Conservation (phyloP, 2,329 filamentous ascomycete species). For the Stemphylium lycopersici region DNA sequence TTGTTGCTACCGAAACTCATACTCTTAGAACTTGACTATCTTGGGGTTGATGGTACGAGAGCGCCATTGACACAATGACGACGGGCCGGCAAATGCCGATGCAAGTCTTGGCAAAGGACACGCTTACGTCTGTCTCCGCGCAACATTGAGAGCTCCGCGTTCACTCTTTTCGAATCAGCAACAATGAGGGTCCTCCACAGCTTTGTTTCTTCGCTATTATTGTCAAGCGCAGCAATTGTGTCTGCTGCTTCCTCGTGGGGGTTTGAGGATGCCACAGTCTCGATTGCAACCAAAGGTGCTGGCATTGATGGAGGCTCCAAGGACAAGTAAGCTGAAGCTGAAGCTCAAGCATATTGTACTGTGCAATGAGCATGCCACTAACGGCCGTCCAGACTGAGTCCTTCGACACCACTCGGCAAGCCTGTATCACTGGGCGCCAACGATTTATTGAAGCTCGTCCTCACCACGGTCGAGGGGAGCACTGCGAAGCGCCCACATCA, state of each 20-base stretch:
- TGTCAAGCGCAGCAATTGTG: slow-evolving; percentile 50
- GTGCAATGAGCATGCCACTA: neutral
- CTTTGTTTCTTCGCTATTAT: slow-evolving; percentile 51
- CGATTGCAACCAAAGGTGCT: slow-evolving; percentile 66
- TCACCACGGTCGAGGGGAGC: slow-evolving; percentile 81
- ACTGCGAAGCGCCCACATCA: slow-evolving; percentile 88
- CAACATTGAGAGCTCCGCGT: slow-evolving; percentile 33
- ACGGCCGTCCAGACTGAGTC: slow-evolving; percentile 45
- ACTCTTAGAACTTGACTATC: neutral
- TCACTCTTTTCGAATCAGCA: slow-evolving; percentile 30
- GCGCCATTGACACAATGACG: neutral
- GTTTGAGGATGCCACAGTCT: slow-evolving; percentile 74
- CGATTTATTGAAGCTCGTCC: slow-evolving; percentile 79
- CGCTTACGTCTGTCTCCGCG: slow-evolving; percentile 24
- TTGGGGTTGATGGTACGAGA: neutral
- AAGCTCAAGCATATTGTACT: neutral
- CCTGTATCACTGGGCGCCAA: slow-evolving; percentile 68
- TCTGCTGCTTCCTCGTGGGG: slow-evolving; percentile 67
- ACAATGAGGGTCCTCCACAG: slow-evolving; percentile 53
- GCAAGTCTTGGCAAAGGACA: slow-evolving; percentile 23
- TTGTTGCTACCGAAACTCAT: too few species aligned
- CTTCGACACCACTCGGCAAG: slow-evolving; percentile 65
- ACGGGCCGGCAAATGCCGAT: slow-evolving; percentile 18
- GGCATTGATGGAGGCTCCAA: slow-evolving; percentile 60
- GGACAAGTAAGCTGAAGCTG: slow-evolving; percentile 64